Percentiles rank a stretch among this genome's conserved stretches.
Evolutionary conservation across 1,284 basidiomycete species (phyloP).

Genomic region (Blastosporella zonata): DNA sequence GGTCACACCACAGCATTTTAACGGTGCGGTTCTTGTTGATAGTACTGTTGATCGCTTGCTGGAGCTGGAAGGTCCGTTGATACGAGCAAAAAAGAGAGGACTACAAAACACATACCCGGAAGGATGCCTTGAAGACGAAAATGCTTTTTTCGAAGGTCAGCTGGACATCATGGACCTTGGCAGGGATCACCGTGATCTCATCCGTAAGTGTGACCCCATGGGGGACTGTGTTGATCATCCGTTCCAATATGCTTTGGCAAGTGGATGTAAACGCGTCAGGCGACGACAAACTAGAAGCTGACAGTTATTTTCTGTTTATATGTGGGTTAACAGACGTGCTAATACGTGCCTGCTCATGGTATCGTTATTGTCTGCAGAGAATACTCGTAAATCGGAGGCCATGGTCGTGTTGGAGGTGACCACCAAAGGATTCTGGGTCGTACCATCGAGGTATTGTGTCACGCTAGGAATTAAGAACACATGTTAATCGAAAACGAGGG

Average conservation of each 20-base stretch:
- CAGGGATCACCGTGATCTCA: slow-evolving; percentile 24
- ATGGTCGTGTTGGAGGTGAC: slow-evolving; percentile 25
- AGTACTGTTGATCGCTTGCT: slow-evolving; percentile 27
- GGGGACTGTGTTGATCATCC: slow-evolving; percentile 31
- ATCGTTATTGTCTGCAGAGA: slow-evolving; percentile 26
- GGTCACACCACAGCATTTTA: slow-evolving; percentile 38
- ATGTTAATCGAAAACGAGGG: neutral
- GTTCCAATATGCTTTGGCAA: slow-evolving; percentile 25
- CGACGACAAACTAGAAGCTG: slow-evolving; percentile 15
- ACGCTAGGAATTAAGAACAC: slow-evolving; percentile 19
- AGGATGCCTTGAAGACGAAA: slow-evolving; percentile 34
- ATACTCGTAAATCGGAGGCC: slow-evolving; percentile 29
- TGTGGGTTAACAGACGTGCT: neutral
- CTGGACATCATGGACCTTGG: slow-evolving; percentile 28
- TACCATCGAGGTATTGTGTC: slow-evolving; percentile 28
- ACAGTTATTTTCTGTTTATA: neutral
- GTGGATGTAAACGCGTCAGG: slow-evolving; percentile 21
- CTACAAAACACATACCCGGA: slow-evolving; percentile 28
- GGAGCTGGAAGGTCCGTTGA: slow-evolving; percentile 24
- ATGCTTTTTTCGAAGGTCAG: slow-evolving; percentile 33
- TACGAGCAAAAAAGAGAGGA: neutral
- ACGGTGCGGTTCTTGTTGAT: slow-evolving; percentile 32
- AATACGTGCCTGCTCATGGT: slow-evolving; percentile 26
- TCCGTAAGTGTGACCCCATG: slow-evolving; percentile 23
- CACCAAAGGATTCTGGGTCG: slow-evolving; percentile 27